These are phyloP conservation scores for Paramyrothecium sp. DNA, from an alignment of 2,329 filamentous ascomycete species.

Conservation along the genomic window DNA sequence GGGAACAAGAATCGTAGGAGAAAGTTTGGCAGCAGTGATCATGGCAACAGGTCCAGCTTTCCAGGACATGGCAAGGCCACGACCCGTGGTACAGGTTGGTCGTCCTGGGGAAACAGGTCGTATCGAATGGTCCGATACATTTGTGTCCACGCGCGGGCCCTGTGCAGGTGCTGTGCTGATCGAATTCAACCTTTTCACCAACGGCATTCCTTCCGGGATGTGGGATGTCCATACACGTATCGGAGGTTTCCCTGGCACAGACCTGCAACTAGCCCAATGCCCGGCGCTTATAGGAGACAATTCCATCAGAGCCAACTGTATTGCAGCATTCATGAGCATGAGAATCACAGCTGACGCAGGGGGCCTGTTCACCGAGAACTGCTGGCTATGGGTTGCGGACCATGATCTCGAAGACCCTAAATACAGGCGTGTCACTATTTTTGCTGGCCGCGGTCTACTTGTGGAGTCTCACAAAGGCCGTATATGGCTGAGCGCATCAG, in stretches of 20 bases:
- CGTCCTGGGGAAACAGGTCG: constrained; percentile 58
- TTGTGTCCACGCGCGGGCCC: constrained; percentile 67
- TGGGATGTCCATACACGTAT: constrained; percentile 80
- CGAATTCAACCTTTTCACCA: constrained; percentile 66
- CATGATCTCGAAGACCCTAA: constrained; percentile 53
- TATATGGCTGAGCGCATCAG: constrained; percentile 63
- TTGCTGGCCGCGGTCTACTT: constrained; percentile 49
- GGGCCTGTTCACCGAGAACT: constrained; percentile 41
- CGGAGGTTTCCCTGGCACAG: constrained; percentile 69
- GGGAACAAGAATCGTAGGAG: constrained; percentile 57
- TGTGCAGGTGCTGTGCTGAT: constrained; percentile 68
- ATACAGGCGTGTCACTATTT: constrained; percentile 50
- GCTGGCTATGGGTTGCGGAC: constrained; percentile 48
- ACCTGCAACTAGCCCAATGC: constrained; percentile 67
- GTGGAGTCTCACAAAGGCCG: constrained; percentile 34
- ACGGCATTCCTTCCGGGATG: constrained; percentile 47
- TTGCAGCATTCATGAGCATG: constrained; percentile 41
- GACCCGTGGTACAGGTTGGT: constrained; percentile 68
- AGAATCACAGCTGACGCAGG: constrained; percentile 37
- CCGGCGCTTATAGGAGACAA: constrained; percentile 44
- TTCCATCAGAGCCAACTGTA: constrained; percentile 28
- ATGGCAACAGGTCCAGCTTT: constrained; percentile 57
- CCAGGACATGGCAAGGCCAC: constrained; percentile 54
- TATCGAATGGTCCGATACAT: constrained; percentile 70
- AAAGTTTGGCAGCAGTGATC: constrained; percentile 51